A percentile compares a stretch with the other conserved stretches of the same genome.
phyloP scores from a whole-genome alignment of 441 rosid species.

The Adansonia grandidieri region DNA sequence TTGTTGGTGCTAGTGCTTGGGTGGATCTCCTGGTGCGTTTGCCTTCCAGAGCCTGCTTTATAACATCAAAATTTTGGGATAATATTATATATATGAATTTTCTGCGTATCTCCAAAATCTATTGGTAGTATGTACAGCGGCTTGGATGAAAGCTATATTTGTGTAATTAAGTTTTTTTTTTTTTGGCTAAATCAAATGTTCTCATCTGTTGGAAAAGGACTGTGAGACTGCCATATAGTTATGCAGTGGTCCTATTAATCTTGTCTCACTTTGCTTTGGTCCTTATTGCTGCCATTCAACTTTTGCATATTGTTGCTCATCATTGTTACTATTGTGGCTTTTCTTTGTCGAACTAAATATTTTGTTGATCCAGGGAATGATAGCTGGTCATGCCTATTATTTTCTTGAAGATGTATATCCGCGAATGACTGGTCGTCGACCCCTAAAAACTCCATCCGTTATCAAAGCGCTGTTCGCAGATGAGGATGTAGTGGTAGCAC shows the following conservation, averaged over 20 bases:
- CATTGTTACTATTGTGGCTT: neutral
- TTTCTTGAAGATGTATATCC: conserved; percentile 98
- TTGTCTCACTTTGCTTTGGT: neutral
- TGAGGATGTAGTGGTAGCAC: conserved; percentile 76
- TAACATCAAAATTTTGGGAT: neutral
- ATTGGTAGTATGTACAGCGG: neutral
- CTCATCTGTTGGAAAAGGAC: neutral
- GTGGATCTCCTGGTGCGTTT: conserved; percentile 85
- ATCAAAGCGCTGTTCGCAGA: conserved; percentile 85
- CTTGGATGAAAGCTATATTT: neutral
- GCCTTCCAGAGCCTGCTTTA: neutral
- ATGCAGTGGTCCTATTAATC: neutral
- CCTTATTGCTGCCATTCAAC: neutral
- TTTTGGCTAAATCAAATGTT: too few species aligned
- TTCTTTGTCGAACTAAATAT: neutral
- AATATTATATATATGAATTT: neutral
- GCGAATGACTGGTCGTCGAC: conserved; percentile 83
- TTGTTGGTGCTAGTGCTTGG: conserved; percentile 98
- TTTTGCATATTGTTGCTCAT: neutral
- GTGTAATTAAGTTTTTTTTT: neutral
- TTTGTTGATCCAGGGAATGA: conserved; percentile 77
- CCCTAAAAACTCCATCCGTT: conserved; percentile 78
- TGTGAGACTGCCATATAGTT: neutral
- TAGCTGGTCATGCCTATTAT: conserved; percentile 96
- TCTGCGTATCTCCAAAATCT: neutral